Conservation (phyloP, 257 asterid genomes). For the Fraxinus excelsior region DNA sequence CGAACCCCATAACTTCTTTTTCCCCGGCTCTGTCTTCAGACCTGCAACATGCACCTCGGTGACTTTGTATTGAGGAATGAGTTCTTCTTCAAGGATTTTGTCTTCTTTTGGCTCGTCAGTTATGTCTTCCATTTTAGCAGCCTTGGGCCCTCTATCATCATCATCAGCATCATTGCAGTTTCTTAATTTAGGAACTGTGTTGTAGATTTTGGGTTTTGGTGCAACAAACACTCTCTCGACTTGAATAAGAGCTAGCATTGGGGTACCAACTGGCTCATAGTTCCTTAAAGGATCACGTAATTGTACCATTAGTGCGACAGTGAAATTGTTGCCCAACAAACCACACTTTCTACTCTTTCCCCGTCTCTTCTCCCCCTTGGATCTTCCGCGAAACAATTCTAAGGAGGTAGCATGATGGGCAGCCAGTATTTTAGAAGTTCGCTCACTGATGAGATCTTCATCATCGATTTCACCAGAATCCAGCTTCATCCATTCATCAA, state of each 20-base stretch:
- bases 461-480: conserved; percentile 90
- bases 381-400: conserved; percentile 66
- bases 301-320: conserved; percentile 95
- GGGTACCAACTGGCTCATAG: conserved; percentile 91
- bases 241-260: conserved; percentile 95
- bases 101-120: conserved; percentile 49
- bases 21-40: conserved; percentile 60
- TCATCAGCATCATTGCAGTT: conserved; percentile 44
- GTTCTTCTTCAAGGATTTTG: conserved; percentile 47
- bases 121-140: conserved; percentile 27
- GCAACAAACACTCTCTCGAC: conserved; percentile 92
- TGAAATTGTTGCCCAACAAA: conserved; percentile 85
- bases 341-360: conserved; percentile 73
- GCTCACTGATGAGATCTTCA: conserved; percentile 65
- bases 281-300: conserved; percentile 88
- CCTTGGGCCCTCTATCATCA: conserved; percentile 21
- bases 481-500: conserved; percentile 95
- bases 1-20: conserved; percentile 89
- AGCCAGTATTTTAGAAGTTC: conserved; percentile 74
- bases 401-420: conserved; percentile 85
- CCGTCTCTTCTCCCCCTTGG: conserved; percentile 75
- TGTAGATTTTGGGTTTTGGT: conserved; percentile 78
- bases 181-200: conserved; percentile 52
- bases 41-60: conserved; percentile 88
- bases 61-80: conserved; percentile 69